Conservation (phyloP, 164 flowering plant genomes). For the Nymphaea colorata region DNA sequence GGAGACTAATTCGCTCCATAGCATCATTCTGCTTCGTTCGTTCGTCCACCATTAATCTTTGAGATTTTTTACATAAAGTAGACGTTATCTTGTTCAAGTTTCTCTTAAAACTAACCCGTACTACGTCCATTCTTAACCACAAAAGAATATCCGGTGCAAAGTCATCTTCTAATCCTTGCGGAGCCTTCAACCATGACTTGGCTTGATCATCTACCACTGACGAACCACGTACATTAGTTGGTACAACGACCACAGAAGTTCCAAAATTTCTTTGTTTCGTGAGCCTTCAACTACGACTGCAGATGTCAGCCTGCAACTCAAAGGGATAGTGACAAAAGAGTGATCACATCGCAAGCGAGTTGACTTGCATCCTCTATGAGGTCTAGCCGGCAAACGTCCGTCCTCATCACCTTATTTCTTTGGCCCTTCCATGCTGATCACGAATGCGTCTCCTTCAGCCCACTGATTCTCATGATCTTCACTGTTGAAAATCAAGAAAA, state of each 20-base stretch:
- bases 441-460: too few species aligned
- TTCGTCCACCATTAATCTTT: not conserved
- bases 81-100: not conserved
- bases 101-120: too few species aligned
- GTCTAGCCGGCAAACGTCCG: too few species aligned
- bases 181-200: not conserved
- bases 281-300: not conserved
- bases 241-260: not conserved
- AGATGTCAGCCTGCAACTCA: not conserved
- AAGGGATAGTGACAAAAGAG: not conserved
- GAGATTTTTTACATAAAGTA: not conserved
- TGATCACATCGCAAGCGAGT: not conserved
- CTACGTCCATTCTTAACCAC: too few species aligned
- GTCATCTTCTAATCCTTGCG: not conserved
- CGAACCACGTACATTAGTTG: not conserved
- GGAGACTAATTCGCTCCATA: too few species aligned
- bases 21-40: not conserved
- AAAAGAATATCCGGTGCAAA: too few species aligned
- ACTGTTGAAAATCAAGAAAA: too few species aligned
- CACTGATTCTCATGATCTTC: too few species aligned
- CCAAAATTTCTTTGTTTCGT: not conserved
- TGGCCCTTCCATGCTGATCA: too few species aligned
- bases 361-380: not conserved
- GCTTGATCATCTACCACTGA: not conserved
- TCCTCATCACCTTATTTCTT: too few species aligned